Percentiles rank a stretch among this genome's conserved stretches.
Conservation (phyloP, 1,139 yeast species). For the Neolecta irregularis region DNA sequence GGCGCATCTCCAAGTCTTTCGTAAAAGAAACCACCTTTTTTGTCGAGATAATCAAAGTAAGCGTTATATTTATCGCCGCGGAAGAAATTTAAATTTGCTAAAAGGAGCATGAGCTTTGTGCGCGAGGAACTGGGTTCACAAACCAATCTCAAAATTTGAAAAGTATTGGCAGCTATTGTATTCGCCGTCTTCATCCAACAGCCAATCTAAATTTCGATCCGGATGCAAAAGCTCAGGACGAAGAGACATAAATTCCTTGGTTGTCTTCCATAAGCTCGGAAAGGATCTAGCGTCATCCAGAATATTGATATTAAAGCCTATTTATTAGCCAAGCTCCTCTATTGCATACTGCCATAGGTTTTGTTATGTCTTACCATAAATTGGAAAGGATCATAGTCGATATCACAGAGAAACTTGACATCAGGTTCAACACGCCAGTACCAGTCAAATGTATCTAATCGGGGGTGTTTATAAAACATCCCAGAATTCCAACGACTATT, state of each 20-base stretch:
- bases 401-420: conserved; percentile 59
- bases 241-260: conserved; percentile 47
- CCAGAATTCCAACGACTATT: conserved; percentile 83
- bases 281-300: conserved; percentile 74
- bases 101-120: too few relatives aligned
- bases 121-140: too few relatives aligned
- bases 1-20: conserved; percentile 96
- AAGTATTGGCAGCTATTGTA: conserved; percentile 58
- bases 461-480: conserved; percentile 65
- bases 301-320: conserved; percentile 63
- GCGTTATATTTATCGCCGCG: conserved; percentile 51
- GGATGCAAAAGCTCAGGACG: conserved; percentile 50
- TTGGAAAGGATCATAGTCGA: conserved; percentile 68
- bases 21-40: conserved; percentile 75
- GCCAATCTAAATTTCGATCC: conserved; percentile 57
- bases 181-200: conserved; percentile 51
- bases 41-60: conserved; percentile 57
- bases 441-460: conserved; percentile 58
- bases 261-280: conserved; percentile 67
- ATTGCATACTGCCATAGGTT: too few relatives aligned
- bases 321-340: too few relatives aligned
- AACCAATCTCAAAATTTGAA: conserved; percentile 60
- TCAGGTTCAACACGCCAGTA: conserved; percentile 96
- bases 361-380: conserved; percentile 62
- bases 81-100: conserved; percentile 62